Evolutionary conservation across 345 rosid species (phyloP).

Genomic region (Pugionium cornutum): DNA sequence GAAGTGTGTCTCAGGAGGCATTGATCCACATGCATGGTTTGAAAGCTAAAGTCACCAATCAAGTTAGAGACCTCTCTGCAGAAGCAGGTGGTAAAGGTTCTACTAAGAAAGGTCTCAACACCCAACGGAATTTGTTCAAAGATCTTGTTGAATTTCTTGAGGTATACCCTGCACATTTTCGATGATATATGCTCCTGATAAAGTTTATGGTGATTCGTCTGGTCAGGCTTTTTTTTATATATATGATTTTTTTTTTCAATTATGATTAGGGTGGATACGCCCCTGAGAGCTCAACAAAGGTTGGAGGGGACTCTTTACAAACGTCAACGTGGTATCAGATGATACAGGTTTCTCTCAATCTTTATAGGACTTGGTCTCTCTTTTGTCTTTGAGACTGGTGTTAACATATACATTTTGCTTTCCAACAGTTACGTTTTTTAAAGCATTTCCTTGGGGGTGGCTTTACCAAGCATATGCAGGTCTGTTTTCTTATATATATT

Average conservation of each 20-base stretch:
- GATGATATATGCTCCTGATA: background rate
- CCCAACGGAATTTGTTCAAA: slow-evolving; percentile 79
- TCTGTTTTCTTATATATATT: slow-evolving; percentile 36
- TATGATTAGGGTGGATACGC: slow-evolving; percentile 54
- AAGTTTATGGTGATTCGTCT: slow-evolving; percentile 14
- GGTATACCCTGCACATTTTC: slow-evolving; percentile 33
- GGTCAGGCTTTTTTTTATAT: background rate
- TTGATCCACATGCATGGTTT: slow-evolving; percentile 61
- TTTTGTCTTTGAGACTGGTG: background rate
- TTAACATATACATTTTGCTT: slow-evolving; percentile 15
- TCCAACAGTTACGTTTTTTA: slow-evolving; percentile 68
- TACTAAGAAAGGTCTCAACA: slow-evolving; percentile 84
- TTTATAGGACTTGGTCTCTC: background rate
- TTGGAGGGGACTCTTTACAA: slow-evolving; percentile 67
- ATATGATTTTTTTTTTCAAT: slow-evolving; percentile 4
- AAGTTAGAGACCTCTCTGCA: slow-evolving; percentile 69
- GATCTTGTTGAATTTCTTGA: slow-evolving; percentile 78
- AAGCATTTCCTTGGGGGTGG: slow-evolving; percentile 92
- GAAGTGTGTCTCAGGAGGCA: slow-evolving; percentile 54
- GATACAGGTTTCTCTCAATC: slow-evolving; percentile 42
- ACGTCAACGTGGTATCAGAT: slow-evolving; percentile 72
- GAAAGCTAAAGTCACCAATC: slow-evolving; percentile 60
- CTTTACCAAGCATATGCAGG: slow-evolving; percentile 95
- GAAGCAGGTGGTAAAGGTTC: slow-evolving; percentile 98
- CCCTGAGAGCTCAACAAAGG: slow-evolving; percentile 68